These are phyloP conservation scores for Blastocystis sp. DNA, from an alignment of 352 stramenopile genomes.

Conservation along the genomic window DNA sequence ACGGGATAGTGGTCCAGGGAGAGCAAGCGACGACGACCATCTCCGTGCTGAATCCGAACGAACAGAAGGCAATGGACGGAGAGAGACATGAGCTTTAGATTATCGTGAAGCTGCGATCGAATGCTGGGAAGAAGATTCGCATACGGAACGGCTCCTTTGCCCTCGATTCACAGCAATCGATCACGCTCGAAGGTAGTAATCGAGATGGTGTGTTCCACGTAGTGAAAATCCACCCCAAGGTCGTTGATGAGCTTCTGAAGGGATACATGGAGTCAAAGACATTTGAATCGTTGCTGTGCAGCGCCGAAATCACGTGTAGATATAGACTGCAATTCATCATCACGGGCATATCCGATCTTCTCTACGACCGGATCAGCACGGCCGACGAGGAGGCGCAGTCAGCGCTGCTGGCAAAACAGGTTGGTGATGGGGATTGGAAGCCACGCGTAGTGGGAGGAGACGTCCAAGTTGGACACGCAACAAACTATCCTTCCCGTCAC, in stretches of 20 bases:
- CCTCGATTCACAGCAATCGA: slow-evolving; percentile 30
- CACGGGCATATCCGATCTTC: slow-evolving; percentile 24
- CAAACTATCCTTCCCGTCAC: background rate
- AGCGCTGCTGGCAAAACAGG: slow-evolving; percentile 13
- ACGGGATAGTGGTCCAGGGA: slow-evolving; percentile 21
- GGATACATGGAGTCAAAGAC: slow-evolving; percentile 20
- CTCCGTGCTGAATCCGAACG: slow-evolving; percentile 39
- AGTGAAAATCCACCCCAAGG: slow-evolving; percentile 39
- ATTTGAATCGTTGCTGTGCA: slow-evolving; percentile 10
- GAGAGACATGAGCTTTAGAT: background rate
- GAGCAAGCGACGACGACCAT: slow-evolving; percentile 7
- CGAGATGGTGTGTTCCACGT: background rate
- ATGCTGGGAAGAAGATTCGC: slow-evolving; percentile 46
- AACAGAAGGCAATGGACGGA: background rate
- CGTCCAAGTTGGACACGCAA: slow-evolving; percentile 46
- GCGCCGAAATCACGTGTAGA: background rate
- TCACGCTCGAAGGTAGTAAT: slow-evolving; percentile 16
- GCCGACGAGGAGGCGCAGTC: slow-evolving; percentile 14
- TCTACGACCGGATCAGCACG: slow-evolving; percentile 37
- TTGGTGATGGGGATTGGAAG: background rate
- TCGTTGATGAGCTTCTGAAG: slow-evolving; percentile 46
- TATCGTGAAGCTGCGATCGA: slow-evolving; percentile 44
- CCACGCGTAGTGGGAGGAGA: slow-evolving; percentile 12
- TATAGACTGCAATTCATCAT: slow-evolving; percentile 55
- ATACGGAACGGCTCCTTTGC: slow-evolving; percentile 33